Evolutionary conservation across 768 basidiomycete species (phyloP), one percentile per base, ranked within the genome.

Genomic region (Russula earlei): DNA sequence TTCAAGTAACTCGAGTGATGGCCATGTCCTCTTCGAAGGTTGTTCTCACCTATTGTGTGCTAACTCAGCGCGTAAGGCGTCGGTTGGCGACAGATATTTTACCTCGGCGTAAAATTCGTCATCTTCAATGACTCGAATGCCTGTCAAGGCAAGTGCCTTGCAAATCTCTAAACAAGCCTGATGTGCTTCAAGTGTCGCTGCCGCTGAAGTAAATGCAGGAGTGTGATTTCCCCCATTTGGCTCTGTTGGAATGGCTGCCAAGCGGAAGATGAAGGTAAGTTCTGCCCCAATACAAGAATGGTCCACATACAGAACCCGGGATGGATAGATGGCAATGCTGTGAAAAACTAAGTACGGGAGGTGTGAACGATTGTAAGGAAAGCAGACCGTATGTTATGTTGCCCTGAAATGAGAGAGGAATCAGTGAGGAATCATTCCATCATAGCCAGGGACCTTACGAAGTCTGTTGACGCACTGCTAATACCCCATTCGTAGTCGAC

Each of bases 211-310:
- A 65, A 91, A 91, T 12, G 71, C 81, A 2, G 69, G 70, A 0
- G 90, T 91, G 62, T 91, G 90, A 64, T 91, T 91, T 8, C 87
- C 87, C 11, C 87, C 89, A 60, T 81, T 75, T 0, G 71, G 66
- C 20, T 80, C 72, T 0, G 85, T 88, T 3, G 89, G 90, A 40
- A 91, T 91, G 11, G 85, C 88, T 89, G 22, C 20, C 9, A 19
- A 20, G 41, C 31, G 19, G 27, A n/a, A 55, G 27, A 50, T 1
- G 15, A 24, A 20, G 10, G 40, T 43, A 51, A 42, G 40, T 6
- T 54, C 25, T 10, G 5, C 6, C 1, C 31, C 22, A 8, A 40
- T 46, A 6, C 33, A 25, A 40, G 42, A 9, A 56, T 31, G 49
- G 29, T 12, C 51, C 8, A 29, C 62, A 47, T 60, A 82, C 84